Evolutionary conservation across 805 yeast species (phyloP).

Genomic region (Candida boidinii): DNA sequence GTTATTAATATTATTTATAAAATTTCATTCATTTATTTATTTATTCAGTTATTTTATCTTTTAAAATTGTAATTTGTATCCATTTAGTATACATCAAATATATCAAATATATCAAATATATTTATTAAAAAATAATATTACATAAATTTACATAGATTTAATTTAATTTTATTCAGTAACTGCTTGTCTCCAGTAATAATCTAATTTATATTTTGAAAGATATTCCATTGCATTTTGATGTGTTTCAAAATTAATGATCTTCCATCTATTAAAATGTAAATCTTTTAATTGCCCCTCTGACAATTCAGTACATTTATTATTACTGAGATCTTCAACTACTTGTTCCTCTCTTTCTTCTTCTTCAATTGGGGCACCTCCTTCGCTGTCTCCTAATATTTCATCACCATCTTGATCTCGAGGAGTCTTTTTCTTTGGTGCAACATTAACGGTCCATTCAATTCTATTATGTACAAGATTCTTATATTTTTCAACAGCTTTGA

Average conservation of each 20-base stretch:
- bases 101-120: neutral
- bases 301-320: conserved; percentile 38
- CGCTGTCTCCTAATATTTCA: conserved; percentile 5
- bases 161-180: conserved; percentile 2
- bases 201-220: conserved; percentile 43
- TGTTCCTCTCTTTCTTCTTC: conserved; percentile 4
- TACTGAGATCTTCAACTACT: conserved; percentile 31
- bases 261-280: conserved; percentile 60
- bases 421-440: conserved; percentile 20
- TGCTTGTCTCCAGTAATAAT: conserved; percentile 49
- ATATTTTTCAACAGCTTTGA: conserved; percentile 51
- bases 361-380: conserved; percentile 5
- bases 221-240: conserved; percentile 42
- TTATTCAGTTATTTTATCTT: too few species aligned
- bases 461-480: conserved; percentile 51
- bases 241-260: conserved; percentile 43
- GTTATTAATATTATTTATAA: too few species aligned
- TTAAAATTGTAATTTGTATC: too few species aligned
- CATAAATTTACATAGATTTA: conserved; percentile 3
- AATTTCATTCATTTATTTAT: too few species aligned
- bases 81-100: too few species aligned
- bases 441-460: conserved; percentile 61
- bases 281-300: conserved; percentile 67
- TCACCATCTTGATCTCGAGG: conserved; percentile 8
- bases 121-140: neutral